A percentile compares a stretch with the other conserved stretches of the same genome.
phyloP scores from a whole-genome alignment of 2,329 filamentous ascomycete genomes.

The Penicillium concentricum region DNA sequence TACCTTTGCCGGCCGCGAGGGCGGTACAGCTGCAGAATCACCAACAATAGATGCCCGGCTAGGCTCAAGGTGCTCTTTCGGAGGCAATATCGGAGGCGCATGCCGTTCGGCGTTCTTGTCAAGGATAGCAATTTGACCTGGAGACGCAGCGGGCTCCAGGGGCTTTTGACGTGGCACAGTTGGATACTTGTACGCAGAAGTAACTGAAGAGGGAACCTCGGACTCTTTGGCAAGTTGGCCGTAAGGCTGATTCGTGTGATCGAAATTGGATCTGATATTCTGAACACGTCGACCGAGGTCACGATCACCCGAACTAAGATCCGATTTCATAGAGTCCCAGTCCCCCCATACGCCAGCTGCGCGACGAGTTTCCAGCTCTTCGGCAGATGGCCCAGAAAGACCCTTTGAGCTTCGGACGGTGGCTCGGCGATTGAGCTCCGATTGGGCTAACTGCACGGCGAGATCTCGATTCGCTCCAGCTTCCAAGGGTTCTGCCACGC shows the following conservation, averaged over 20 bases:
- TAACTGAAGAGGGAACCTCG: constrained; percentile 14
- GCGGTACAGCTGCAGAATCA: constrained; percentile 9
- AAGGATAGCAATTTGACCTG: constrained; percentile 18
- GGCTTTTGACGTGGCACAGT: constrained; percentile 40
- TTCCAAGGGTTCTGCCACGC: constrained; percentile 62
- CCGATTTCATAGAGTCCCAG: constrained; percentile 48
- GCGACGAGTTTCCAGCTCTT: constrained; percentile 58
- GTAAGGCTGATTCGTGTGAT: constrained; percentile 17
- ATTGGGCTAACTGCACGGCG: constrained; percentile 72
- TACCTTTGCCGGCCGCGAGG: constrained; percentile 27
- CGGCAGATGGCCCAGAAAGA: constrained; percentile 40
- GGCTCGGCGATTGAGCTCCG: constrained; percentile 68
- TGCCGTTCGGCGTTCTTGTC: constrained; percentile 20
- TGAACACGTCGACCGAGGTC: constrained; percentile 55
- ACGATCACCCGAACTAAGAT: constrained; percentile 36
- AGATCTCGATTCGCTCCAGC: constrained; percentile 71
- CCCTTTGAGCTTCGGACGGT: constrained; percentile 60
- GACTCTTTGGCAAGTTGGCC: constrained; percentile 11
- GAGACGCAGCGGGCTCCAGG: constrained; percentile 23
- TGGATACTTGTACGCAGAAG: constrained; percentile 44
- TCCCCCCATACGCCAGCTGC: constrained; percentile 54
- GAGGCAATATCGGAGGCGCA: constrained; percentile 39
- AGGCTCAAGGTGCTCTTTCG: constrained; percentile 32
- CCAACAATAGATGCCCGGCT: constrained; percentile 17
- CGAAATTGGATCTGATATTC: constrained; percentile 47